These are phyloP conservation scores for Leishmania aethiopica DNA, from an alignment of 208 protist genomes.

Conservation along the genomic window DNA sequence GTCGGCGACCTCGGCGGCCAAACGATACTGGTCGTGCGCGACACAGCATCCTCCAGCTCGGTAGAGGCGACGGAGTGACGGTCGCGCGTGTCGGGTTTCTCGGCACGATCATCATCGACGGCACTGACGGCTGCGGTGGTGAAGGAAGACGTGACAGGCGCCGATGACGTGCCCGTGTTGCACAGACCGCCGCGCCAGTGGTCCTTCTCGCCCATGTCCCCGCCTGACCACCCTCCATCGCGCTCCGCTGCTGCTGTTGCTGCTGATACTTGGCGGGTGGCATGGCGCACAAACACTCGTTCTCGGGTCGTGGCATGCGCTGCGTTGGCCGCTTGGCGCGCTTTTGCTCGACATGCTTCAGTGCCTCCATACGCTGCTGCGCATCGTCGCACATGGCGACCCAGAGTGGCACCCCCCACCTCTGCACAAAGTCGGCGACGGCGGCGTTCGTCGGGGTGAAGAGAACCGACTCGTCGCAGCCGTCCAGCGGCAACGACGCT, in stretches of 20 bases:
- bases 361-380: conserved; percentile 18
- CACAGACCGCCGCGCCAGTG: neutral
- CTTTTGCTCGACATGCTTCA: neutral
- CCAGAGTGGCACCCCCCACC: conserved; percentile 73
- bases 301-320: neutral
- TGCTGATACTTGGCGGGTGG: neutral
- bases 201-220: neutral
- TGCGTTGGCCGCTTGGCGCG: neutral
- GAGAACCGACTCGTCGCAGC: conserved; percentile 7
- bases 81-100: neutral
- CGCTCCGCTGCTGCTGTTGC: neutral
- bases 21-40: conserved; percentile 6
- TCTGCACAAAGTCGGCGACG: conserved; percentile 41
- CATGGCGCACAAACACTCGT: neutral
- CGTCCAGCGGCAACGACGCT: neutral
- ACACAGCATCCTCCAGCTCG: conserved; percentile 24
- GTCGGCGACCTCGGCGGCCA: conserved; percentile 26
- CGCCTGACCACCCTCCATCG: neutral
- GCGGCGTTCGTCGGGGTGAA: conserved; percentile 23
- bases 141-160: neutral
- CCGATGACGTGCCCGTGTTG: neutral
- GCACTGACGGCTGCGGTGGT: neutral
- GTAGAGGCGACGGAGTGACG: conserved; percentile 19
- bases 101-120: neutral
- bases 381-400: conserved; percentile 52